A percentile compares a stretch with the other conserved stretches of the same genome.
Conservation (phyloP, 805 yeast genomes). For the Metschnikowia aberdeeniae region DNA sequence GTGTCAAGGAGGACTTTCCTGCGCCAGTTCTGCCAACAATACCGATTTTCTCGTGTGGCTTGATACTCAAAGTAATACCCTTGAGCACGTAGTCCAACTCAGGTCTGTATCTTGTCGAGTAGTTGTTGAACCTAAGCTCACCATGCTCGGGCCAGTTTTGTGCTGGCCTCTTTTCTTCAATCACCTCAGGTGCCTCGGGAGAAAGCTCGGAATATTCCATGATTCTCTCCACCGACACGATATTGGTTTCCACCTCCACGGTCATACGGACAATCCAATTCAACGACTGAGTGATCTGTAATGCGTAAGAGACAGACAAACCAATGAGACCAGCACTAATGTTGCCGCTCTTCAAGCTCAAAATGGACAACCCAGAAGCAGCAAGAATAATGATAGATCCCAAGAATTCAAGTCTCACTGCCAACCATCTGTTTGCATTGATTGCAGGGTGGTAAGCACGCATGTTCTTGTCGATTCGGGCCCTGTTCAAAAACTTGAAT, state of each 20-base stretch:
- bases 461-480: constrained; percentile 80
- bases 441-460: constrained; percentile 89
- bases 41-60: constrained; percentile 39
- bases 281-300: constrained; percentile 87
- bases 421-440: constrained; percentile 95
- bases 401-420: constrained; percentile 85
- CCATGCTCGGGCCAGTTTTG: constrained; percentile 38
- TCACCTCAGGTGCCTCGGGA: constrained; percentile 79
- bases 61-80: constrained; percentile 33
- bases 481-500: constrained; percentile 60
- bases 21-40: constrained; percentile 47
- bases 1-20: constrained; percentile 42
- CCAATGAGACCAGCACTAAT: constrained; percentile 92
- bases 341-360: constrained; percentile 61
- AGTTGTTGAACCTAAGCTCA: constrained; percentile 32
- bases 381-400: constrained; percentile 87
- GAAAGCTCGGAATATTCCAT: constrained; percentile 76
- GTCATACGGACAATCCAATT: constrained; percentile 99
- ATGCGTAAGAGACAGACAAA: constrained; percentile 86
- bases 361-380: constrained; percentile 78
- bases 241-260: constrained; percentile 95
- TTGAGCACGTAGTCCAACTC: constrained; percentile 42
- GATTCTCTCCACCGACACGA: constrained; percentile 94
- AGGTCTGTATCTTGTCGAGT: constrained; percentile 42
- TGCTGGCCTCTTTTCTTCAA: constrained; percentile 61